Conservation (phyloP, 2,329 filamentous ascomycete species). For the Aquanectria penicillioides region DNA sequence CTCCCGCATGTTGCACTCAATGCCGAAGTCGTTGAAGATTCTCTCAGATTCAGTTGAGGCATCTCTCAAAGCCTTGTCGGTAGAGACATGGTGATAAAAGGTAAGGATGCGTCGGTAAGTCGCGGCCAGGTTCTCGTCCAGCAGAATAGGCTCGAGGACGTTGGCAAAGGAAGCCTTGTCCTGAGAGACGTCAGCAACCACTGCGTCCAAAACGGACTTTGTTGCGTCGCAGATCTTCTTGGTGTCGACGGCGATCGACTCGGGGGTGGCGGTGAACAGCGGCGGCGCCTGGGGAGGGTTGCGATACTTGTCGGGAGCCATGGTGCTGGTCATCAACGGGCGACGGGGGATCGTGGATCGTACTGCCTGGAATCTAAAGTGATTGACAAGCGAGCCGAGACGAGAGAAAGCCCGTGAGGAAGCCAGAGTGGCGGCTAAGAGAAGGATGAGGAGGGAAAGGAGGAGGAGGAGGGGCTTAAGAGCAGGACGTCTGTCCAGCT, state of each 20-base stretch:
- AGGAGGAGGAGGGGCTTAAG: constrained; percentile 48
- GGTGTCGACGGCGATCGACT: constrained; percentile 73
- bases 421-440: constrained; percentile 75
- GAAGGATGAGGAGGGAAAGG: constrained; percentile 63
- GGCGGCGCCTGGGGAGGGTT: constrained; percentile 82
- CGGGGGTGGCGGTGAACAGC: constrained; percentile 78
- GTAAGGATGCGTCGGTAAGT: constrained; percentile 73
- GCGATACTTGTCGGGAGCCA: constrained; percentile 74
- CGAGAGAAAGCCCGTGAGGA: constrained; percentile 67
- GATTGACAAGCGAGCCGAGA: constrained; percentile 66
- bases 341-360: constrained; percentile 44
- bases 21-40: constrained; percentile 79
- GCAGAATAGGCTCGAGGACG: constrained; percentile 73
- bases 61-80: constrained; percentile 73
- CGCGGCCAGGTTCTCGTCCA: constrained; percentile 74
- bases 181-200: constrained; percentile 69
- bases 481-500: constrained; percentile 43
- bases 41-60: constrained; percentile 81
- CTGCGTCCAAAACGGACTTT: constrained; percentile 71
- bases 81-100: constrained; percentile 84
- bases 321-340: constrained; percentile 62
- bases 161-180: constrained; percentile 64
- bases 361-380: constrained; percentile 57
- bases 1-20: constrained; percentile 84
- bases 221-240: constrained; percentile 72